These are phyloP conservation scores for Metschnikowia gruessii DNA, from an alignment of 805 yeast genomes.

Conservation along the genomic window DNA sequence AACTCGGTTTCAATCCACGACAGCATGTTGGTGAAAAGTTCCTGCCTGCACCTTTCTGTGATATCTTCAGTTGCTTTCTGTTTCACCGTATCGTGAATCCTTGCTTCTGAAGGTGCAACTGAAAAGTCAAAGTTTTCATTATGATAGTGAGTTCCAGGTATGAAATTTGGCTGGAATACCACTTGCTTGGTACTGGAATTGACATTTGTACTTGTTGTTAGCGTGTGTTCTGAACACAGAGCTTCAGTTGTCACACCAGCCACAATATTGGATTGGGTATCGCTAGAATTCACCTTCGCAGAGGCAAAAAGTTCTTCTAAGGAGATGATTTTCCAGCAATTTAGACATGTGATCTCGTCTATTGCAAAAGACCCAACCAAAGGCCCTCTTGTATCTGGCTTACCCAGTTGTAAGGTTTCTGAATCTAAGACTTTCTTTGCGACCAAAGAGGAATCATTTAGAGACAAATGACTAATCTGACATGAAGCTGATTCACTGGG, in stretches of 20 bases:
- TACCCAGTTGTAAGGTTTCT: too few relatives aligned
- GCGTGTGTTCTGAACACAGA: too few relatives aligned
- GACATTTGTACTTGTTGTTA: too few relatives aligned
- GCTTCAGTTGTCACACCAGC: background rate
- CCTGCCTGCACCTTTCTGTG: background rate
- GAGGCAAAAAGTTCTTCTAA: constrained; percentile 4
- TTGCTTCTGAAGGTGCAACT: background rate
- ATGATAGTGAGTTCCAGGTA: too few relatives aligned
- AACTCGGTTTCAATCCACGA: background rate
- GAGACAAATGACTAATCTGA: background rate
- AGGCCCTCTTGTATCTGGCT: too few relatives aligned
- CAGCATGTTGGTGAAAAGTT: background rate
- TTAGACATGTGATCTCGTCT: background rate
- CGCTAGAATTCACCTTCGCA: background rate
- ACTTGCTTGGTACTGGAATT: too few relatives aligned
- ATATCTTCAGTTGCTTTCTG: background rate
- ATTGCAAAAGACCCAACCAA: too few relatives aligned
- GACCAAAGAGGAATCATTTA: background rate
- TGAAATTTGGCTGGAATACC: too few relatives aligned
- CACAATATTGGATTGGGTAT: background rate
- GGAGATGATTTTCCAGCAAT: background rate
- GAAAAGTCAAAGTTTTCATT: too few relatives aligned
- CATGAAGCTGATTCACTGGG: background rate
- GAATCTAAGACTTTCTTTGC: too few relatives aligned
- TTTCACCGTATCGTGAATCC: background rate